A percentile compares a stretch with the other conserved stretches of the same genome.
These are phyloP conservation scores for Penicillium nucicola DNA, from an alignment of 495 filamentous ascomycete species.

Conservation along the genomic window DNA sequence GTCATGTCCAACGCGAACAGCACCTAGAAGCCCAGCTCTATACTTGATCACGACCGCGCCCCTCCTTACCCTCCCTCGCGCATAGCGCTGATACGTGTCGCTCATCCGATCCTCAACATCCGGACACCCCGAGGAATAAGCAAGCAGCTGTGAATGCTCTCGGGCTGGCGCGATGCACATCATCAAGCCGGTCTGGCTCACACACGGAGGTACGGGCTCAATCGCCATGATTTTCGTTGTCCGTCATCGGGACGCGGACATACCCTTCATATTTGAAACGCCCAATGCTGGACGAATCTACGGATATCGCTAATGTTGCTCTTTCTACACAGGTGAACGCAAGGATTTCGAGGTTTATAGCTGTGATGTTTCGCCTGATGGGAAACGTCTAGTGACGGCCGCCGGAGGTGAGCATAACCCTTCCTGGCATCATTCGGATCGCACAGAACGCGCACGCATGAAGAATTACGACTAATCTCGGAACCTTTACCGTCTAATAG, in stretches of 20 bases:
- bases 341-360: slow-evolving; percentile 98
- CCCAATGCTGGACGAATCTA: not conserved
- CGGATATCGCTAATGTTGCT: slow-evolving; percentile 5
- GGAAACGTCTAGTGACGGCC: slow-evolving; percentile 83
- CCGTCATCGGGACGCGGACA: not conserved
- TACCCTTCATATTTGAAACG: not conserved
- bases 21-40: not conserved
- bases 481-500: slow-evolving; percentile 37
- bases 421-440: not conserved
- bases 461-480: slow-evolving; percentile 12
- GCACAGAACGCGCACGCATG: not conserved
- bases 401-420: slow-evolving; percentile 67
- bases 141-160: slow-evolving; percentile 4
- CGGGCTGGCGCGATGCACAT: slow-evolving; percentile 65
- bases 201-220: slow-evolving; percentile 68
- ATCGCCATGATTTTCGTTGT: slow-evolving; percentile 12
- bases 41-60: not conserved
- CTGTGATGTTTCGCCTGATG: slow-evolving; percentile 94
- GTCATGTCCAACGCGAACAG: not conserved
- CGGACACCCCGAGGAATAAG: not conserved
- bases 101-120: not conserved
- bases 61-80: not conserved
- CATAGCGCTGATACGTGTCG: slow-evolving; percentile 1
- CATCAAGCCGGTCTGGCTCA: slow-evolving; percentile 91
- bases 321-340: slow-evolving; percentile 90